Evolutionary conservation across 495 filamentous ascomycete species (phyloP).

Genomic region (Copromyces sp.): DNA sequence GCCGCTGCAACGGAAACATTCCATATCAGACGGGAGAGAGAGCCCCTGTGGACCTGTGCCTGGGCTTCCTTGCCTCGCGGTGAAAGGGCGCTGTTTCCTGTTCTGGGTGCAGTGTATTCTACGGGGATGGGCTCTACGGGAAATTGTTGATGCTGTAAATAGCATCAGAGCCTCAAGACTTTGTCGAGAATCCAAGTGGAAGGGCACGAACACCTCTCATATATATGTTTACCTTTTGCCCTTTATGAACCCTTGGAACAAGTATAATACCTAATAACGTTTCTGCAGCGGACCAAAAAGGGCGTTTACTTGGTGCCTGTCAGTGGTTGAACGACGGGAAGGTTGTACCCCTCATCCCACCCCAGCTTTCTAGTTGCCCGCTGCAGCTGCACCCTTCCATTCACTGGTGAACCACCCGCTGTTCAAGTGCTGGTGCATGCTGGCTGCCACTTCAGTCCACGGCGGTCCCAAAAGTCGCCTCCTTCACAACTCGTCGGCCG

Average conservation of each 20-base stretch:
- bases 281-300: neutral
- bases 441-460: neutral
- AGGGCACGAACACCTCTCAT: neutral
- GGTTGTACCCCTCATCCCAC: conserved; percentile 15
- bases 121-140: neutral
- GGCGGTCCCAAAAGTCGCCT: neutral
- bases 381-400: neutral
- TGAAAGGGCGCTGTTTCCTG: neutral
- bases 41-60: neutral
- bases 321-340: neutral
- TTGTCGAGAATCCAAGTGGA: neutral
- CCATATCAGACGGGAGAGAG: neutral
- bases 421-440: neutral
- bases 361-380: conserved; percentile 3
- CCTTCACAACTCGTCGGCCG: conserved; percentile 3
- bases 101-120: neutral
- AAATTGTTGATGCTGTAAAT: neutral
- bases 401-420: neutral
- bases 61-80: neutral
- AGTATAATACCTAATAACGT: neutral
- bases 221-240: neutral
- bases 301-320: neutral
- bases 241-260: neutral
- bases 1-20: neutral
- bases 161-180: neutral